Evolutionary conservation across 164 flowering plant species (phyloP), one percentile per base, ranked within the genome.

Genomic region (Tetracentron sinense): DNA sequence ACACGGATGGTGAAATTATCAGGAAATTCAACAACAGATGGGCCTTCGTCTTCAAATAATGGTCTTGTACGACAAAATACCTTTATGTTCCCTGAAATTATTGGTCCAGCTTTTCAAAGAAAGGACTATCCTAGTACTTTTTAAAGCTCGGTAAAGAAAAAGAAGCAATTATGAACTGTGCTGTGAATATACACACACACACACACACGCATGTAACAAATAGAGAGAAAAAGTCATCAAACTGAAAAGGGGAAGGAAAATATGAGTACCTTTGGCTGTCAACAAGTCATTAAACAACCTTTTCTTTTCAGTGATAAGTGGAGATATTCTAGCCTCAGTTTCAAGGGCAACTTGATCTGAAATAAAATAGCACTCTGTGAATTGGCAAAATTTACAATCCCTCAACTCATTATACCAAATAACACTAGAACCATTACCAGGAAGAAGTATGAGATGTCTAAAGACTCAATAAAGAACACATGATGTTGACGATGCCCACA

Each of bases 1-100:
- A 95, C 65, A 21, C 97, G 92, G 38, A 92, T 77, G 7, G 92
- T 89, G 75, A 64, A 73, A 61, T 92, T 88, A 82, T 95, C 98
- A 77, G 99, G 97, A 76, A 85, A 95, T 74, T 95, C 98, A 70
- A 88, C 88, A 61, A 82, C 49, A 25, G 89, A 83, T 30, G 82
- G 82, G 29, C 97, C 97, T 79, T 95, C 99, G 63, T 92, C 91
- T 69, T 90, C 99, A 83, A 92, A 92, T 60, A 78, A 74, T 38
- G 99, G 99, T 73, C 99, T 85, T 62, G 86, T 77, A 49, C 97
- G 96, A 68, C 96, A 90, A 71, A 79, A 88, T 23, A 95, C 92
- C 78, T 85, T 88, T 61, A 92, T 68, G 72, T 75, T 95, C 67
- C 99, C 99, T 95, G 86, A 68, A 84, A 77, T 62, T 42, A 42